Evolutionary conservation across 495 filamentous ascomycete genomes (phyloP), one percentile per base, ranked within the genome.

Genomic region (Tuber aestivum): DNA sequence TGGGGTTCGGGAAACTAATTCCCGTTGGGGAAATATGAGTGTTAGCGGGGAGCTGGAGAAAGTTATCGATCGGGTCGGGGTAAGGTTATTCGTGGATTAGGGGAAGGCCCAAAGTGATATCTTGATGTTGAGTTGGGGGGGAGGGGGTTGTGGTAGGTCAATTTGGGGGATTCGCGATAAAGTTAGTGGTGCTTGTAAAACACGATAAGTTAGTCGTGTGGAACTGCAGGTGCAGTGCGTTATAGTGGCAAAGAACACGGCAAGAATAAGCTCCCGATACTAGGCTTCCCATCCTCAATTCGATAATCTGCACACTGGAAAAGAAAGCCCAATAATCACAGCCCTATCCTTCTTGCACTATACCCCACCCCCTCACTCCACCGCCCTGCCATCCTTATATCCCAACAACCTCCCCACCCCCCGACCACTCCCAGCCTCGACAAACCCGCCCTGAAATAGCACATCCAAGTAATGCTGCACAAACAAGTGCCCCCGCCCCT

Each of bases 401-500:
- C 21, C 70, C 35, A 71, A 40, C 10, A 40, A 5, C 35, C 41
- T 42, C 70, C 41, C 70, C 70, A 71, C 70, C 35, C 70, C 41
- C 70, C 23, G 16, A 14, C 70, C 41, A 14, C 41, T 18, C 16
- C 70, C 38, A 71, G 44, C 18, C 70, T 44, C 70, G 23, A 44
- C 70, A n/a, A 41, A 41, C 70, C 41, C 70, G 0, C 16, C 18
- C 35, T 41, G 14, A 71, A 71, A 71, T 18, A 71, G 5, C 70
- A 27, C 23, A n/a, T 71, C 70, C 70, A 71, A 71, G 35, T 71
- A 71, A 44, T 71, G 70, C 18, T 71, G 70, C 14, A 40, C 70
- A 40, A 71, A 71, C 27, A 71, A 41, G 35, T 71, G 70, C 3
- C 70, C 70, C 14, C 4, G 23, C 12, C 27, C 70, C 16, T 41